These are phyloP conservation scores for Penicillium nordicum DNA, from an alignment of 2,329 filamentous ascomycete species.

Conservation along the genomic window DNA sequence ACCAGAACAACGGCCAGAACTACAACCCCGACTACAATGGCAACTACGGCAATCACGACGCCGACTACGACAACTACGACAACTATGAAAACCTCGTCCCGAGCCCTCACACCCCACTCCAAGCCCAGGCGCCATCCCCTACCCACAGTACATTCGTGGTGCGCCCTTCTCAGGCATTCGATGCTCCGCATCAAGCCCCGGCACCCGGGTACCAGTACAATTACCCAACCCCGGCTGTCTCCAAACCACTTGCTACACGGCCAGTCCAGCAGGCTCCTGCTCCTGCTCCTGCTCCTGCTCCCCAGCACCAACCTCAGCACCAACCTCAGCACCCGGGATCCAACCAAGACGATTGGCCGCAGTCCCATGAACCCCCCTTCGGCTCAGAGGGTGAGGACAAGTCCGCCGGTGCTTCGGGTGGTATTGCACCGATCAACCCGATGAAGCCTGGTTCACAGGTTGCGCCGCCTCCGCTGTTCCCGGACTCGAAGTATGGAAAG, in stretches of 20 bases:
- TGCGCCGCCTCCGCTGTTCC: conserved; percentile 7
- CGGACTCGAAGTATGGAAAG: not conserved
- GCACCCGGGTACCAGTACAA: not conserved
- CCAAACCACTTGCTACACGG: not conserved
- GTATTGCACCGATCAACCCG: conserved; percentile 8
- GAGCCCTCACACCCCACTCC: not conserved
- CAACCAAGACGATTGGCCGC: no score
- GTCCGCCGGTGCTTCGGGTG: not conserved
- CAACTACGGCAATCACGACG: not conserved
- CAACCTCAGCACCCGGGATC: not conserved
- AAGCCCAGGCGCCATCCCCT: not conserved
- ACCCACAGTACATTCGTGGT: not conserved
- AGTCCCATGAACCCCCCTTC: not conserved
- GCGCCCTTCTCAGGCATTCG: not conserved
- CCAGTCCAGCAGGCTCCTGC: not conserved
- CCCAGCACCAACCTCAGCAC: not conserved
- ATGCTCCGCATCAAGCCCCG: not conserved
- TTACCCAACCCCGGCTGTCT: not conserved
- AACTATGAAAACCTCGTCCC: not conserved
- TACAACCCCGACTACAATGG: not conserved
- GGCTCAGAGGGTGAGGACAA: not conserved
- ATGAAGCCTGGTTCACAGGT: conserved; percentile 10
- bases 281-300: no score
- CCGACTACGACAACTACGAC: not conserved
- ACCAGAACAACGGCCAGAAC: not conserved